Conservation (phyloP, 495 filamentous ascomycete species). For the Penicillium subrubescens region DNA sequence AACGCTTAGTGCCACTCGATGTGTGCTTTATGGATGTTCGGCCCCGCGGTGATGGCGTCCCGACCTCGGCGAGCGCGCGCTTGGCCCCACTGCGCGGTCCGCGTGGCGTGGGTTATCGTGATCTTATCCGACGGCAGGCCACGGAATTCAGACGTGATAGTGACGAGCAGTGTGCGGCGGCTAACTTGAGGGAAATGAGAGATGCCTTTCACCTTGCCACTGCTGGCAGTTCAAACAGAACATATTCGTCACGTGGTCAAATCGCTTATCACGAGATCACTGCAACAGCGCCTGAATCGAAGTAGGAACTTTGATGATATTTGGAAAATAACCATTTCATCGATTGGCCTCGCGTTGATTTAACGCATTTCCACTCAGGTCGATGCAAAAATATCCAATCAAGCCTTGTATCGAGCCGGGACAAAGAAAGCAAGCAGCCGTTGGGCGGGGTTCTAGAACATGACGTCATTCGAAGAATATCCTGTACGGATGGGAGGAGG, state of each 20-base stretch:
- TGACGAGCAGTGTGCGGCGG: neutral
- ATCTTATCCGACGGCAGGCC: neutral
- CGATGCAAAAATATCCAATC: too few relatives aligned
- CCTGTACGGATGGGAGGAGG: neutral
- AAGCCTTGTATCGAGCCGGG: neutral
- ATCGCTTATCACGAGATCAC: neutral
- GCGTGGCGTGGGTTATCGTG: neutral
- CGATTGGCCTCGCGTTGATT: too few relatives aligned
- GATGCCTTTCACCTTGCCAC: too few relatives aligned
- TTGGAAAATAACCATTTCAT: too few relatives aligned
- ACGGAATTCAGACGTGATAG: neutral
- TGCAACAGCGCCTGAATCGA: neutral
- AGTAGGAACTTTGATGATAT: too few relatives aligned
- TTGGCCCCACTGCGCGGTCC: constrained; percentile 6
- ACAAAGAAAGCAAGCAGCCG: too few relatives aligned
- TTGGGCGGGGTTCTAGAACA: neutral
- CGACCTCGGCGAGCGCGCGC: neutral
- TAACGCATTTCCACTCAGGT: too few relatives aligned
- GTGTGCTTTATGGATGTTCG: neutral
- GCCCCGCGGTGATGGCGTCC: neutral
- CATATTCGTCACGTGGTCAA: neutral
- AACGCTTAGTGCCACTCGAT: neutral
- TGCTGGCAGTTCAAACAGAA: too few relatives aligned
- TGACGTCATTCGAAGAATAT: neutral
- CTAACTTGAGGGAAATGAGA: neutral